phyloP scores from a whole-genome alignment of 192 early-diverging fungal species.

The Blastocladiella britannica region DNA sequence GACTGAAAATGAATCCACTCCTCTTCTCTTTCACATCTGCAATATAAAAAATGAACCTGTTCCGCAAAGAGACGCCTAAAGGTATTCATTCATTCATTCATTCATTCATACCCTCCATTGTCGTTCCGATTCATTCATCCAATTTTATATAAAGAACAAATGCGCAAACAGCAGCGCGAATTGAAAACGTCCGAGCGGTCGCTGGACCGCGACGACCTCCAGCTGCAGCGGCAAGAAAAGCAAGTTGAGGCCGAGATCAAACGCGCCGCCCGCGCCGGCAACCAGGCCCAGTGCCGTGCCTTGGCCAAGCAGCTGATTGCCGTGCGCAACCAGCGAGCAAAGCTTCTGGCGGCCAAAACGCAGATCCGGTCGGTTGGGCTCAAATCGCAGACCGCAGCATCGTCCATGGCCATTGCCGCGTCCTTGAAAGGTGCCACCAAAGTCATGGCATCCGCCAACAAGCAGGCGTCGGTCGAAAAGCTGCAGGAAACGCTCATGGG shows the following conservation, averaged over 20 bases:
- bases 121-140: neutral
- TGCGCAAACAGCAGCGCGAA: conserved; percentile 10
- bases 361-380: neutral
- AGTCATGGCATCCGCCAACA: conserved; percentile 15
- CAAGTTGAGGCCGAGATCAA: conserved; percentile 17
- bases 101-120: neutral
- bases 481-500: conserved; percentile 12
- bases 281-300: conserved; percentile 8
- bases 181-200: conserved; percentile 7
- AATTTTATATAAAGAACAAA: conserved; percentile 3
- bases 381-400: conserved; percentile 1
- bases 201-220: conserved; percentile 9
- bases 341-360: conserved; percentile 7
- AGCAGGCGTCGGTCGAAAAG: conserved; percentile 4
- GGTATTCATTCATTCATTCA: conserved; percentile 4
- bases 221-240: conserved; percentile 14
- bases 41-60: conserved; percentile 1
- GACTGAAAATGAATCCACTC: conserved; percentile 2
- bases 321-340: conserved; percentile 8
- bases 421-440: conserved; percentile 12
- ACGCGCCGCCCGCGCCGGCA: conserved; percentile 11
- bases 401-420: conserved; percentile 7
- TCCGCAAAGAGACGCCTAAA: conserved; percentile 7
- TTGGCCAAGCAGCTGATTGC: conserved; percentile 12
- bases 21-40: no score